Base-by-base conservation (phyloP, 176 grass and related monocot genomes). In the Cenchrus fungigraminus region DNA sequence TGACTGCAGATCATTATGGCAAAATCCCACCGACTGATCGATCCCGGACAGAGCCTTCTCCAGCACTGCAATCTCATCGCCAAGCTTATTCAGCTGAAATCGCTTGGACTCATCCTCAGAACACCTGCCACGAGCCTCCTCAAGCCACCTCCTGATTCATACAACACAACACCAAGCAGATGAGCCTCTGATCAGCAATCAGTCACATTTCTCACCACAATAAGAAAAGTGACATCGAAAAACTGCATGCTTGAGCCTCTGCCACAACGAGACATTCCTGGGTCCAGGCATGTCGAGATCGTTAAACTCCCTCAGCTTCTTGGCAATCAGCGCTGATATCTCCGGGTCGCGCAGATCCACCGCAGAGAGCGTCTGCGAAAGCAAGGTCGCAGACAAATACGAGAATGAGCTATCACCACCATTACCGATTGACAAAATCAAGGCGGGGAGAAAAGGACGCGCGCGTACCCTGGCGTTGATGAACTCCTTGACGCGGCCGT, bases 1-100 rank as follows among this genome's bases (percentile, higher is more conserved):
- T 25, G 25, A 98, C 72, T 98, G 93, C 46, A 98, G 76, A 85
- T 95, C 97, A 86, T 98, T 98, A 73, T 98, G 97, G 86, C 93
- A 96, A 79, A 99, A 99, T 6, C 82, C 93, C 55, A 96, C 88
- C 47, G 78, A 82, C 77, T 89, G 63, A 68, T 87, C 81, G 13
- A 86, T 49, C 52, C 17, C 72, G 0, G 86, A 88, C 45, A 96
- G 52, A 4, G 32, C 28, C 0, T 19, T 91, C 86, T 99, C 97
- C 71, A 91, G 77, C 65, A 54, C 17, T 3, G 34, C 62, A 79
- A 96, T 94, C 90, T 99, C 97, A 80, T 92, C 75, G 2, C 69
- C 81, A 59, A 95, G 82, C 50, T 79, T 58, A 71, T 86, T 84
- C 80, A 98, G 89, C 20, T 63, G 13, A 66, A 98, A 92, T 89